phyloP scores from a whole-genome alignment of 2,329 filamentous ascomycete species.

The Ascochyta fabae region DNA sequence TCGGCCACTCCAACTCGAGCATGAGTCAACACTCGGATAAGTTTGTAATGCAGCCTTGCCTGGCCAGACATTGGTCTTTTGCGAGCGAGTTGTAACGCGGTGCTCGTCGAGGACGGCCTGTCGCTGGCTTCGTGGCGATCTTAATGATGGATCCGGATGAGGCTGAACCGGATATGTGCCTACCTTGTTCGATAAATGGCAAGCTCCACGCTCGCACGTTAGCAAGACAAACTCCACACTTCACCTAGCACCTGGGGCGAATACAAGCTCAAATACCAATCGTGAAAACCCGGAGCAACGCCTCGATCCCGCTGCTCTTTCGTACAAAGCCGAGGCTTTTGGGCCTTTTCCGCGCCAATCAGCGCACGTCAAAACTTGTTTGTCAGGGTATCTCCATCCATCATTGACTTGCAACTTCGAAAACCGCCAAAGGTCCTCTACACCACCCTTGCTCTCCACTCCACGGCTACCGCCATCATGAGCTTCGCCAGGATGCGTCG shows the following conservation, averaged over 20 bases:
- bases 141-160: neutral
- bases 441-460: constrained; percentile 34
- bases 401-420: constrained; percentile 34
- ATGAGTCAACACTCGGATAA: constrained; percentile 10
- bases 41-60: constrained; percentile 4
- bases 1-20: neutral
- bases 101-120: neutral
- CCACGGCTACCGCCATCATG: constrained; percentile 43
- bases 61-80: neutral
- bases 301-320: constrained; percentile 22
- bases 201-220: neutral
- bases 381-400: constrained; percentile 27
- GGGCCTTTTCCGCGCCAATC: constrained; percentile 36
- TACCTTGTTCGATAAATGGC: neutral
- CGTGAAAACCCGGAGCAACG: constrained; percentile 35
- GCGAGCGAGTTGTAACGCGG: neutral
- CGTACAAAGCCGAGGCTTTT: constrained; percentile 29
- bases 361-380: constrained; percentile 26
- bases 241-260: constrained; percentile 15
- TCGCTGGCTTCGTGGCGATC: constrained; percentile 3
- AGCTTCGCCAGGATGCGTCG: constrained; percentile 50
- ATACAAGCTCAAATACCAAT: constrained; percentile 9
- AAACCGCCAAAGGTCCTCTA: constrained; percentile 32
- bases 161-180: neutral
- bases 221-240: neutral